Base-by-base conservation (phyloP, 257 asterid genomes). In the Mitragyna speciosa region DNA sequence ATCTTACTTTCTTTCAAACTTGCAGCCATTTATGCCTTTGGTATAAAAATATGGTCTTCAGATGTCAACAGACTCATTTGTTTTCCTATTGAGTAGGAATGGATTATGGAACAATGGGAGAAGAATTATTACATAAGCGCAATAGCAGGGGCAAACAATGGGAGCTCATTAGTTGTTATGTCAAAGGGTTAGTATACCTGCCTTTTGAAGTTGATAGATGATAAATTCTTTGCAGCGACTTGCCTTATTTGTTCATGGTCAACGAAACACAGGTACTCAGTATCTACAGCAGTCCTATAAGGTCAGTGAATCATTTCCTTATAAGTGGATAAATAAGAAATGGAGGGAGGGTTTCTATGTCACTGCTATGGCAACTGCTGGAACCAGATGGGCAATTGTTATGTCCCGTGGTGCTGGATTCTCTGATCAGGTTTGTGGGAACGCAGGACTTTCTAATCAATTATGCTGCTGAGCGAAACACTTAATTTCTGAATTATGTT, bases 41-140 rank as follows among this genome's bases (percentile, higher is more conserved):
- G 31, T 61, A 12, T 19, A 58, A n/a, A 36, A 33, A 2, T 74
- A 16, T 33, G 66, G 20, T 75, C 16, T 28, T 68, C 41, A 47
- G 56, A 15, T 63, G 12, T 58, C 67, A 30, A 41, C 68, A 75
- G 75, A 51, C 69, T 69, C 75, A 56, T 24, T 36, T 45, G 22
- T n/a, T 67, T 76, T 33, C 73, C 64, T 78, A 30, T 73, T 33
- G 73, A 59, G 31, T 81, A 90, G 94, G 96, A 91, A 70, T 91
- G 94, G 96, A 89, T 91, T 63, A 84, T 88, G 92, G 96, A 89
- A 78, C 90, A 89, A 48, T 91, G 93, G 96, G 92, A 91, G 84
- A 87, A 87, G 81, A 91, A 87, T 83, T 89, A 77, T 85, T 91
- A 88, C 83, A 89, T 89, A 56, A 91, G 92, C 78, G 90, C 94